Evolutionary conservation across 352 stramenopile genomes (phyloP), one percentile per base, ranked within the genome.

Genomic region (Pythium pectinolyticum): DNA sequence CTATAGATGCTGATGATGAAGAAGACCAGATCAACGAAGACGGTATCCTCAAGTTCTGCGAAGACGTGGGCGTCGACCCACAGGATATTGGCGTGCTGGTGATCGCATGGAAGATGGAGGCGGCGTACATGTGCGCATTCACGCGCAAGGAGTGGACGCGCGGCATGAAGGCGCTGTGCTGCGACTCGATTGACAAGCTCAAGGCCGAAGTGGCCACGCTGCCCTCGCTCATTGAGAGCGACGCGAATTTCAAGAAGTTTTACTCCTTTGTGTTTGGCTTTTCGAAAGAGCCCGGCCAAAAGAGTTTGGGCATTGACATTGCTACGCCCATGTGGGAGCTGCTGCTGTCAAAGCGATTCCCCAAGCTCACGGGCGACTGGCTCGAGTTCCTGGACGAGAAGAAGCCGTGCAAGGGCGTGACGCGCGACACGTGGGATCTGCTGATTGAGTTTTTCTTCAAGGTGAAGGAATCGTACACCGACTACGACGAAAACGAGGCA

Each of bases 401-500:
- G 66, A 90, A 88, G 24, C 78, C 82, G 15, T 84, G 84, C 45
- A 90, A 92, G 57, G 85, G 84, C 57, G 80, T 96, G 56, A 94
- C 87, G 28, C 82, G 83, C 52, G 87, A 96, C 72, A 94, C 85
- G 59, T 96, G 87, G 87, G 84, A 94, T 45, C 64, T 94, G 57
- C 74, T 94, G 17, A 72, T 91, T 25, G 87, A 96, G 57, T 96
- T 96, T 39, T 91, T 94, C 58, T 63, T 82, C 65, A 92, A 94
- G 63, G 83, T 94, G 48, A 62, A 81, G 53, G 73, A 84, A 19
- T 88, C 80, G 22, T 94, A 92, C 70, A 78, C 72, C 64, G 84
- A 88, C 43, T 96, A 94, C 78, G 84, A 96, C 70, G 87, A 94
- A 71, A 96, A 93, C 69, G 87, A 94, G 61, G 87, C 87, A 14